These are phyloP conservation scores for Lachnellula occidentalis DNA, from an alignment of 2,329 filamentous ascomycete genomes.

Conservation along the genomic window DNA sequence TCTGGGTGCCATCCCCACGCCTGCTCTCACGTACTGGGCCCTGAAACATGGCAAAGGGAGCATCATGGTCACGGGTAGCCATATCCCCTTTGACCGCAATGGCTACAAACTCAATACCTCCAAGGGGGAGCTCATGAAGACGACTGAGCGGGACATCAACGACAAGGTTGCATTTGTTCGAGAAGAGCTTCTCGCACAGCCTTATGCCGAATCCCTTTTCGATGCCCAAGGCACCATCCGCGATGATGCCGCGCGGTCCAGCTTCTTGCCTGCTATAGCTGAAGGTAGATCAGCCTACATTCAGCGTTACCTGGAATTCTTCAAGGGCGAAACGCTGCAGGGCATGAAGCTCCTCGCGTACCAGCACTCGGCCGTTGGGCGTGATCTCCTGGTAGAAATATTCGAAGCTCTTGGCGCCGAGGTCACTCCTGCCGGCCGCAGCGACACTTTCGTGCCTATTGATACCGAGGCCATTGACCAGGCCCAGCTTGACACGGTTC, in stretches of 20 bases:
- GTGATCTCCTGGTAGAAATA: slow-evolving; percentile 30
- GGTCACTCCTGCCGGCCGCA: slow-evolving; percentile 29
- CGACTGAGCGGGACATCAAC: slow-evolving; percentile 31
- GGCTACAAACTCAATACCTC: slow-evolving; percentile 33
- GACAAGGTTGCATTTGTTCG: slow-evolving; percentile 24
- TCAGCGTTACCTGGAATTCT: slow-evolving; percentile 31
- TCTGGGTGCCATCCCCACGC: slow-evolving; percentile 31
- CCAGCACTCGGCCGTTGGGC: slow-evolving; percentile 33
- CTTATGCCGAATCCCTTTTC: slow-evolving; percentile 28
- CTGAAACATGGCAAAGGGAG: slow-evolving; percentile 29
- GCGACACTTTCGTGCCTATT: slow-evolving; percentile 32
- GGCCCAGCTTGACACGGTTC: slow-evolving; percentile 29
- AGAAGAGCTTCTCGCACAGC: slow-evolving; percentile 25
- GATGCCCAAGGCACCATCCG: slow-evolving; percentile 28
- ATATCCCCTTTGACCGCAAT: slow-evolving; percentile 33
- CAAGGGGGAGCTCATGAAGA: slow-evolving; percentile 31
- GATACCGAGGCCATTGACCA: slow-evolving; percentile 33
- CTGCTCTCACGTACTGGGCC: slow-evolving; percentile 29
- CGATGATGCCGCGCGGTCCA: slow-evolving; percentile 4
- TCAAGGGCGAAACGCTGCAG: slow-evolving; percentile 26
- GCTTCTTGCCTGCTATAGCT: slow-evolving; percentile 13
- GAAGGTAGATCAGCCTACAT: slow-evolving; percentile 27
- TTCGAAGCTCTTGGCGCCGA: slow-evolving; percentile 29
- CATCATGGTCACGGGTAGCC: slow-evolving; percentile 34
- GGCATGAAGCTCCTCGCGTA: slow-evolving; percentile 30